Percentiles rank a stretch among this genome's conserved stretches.
These are phyloP conservation scores for Brassica rapa DNA, from an alignment of 345 rosid species.

Conservation along the genomic window DNA sequence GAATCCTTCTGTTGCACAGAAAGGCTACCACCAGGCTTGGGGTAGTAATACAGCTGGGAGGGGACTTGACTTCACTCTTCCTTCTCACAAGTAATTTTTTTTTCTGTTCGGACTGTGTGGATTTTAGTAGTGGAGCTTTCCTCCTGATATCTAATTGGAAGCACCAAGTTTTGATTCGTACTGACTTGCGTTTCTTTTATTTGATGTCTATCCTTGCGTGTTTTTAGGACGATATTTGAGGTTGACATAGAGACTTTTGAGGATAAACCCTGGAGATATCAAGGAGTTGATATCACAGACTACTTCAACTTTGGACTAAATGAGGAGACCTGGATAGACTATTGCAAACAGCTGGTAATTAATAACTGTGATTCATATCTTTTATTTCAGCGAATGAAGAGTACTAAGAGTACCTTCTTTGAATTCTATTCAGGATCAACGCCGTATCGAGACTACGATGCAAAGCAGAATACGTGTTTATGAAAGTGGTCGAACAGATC, in stretches of 20 bases:
- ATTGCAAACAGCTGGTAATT: conserved; percentile 93
- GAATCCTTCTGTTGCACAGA: conserved; percentile 68
- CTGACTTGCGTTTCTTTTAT: conserved; percentile 19
- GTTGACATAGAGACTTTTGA: conserved; percentile 92
- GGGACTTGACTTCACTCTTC: conserved; percentile 90
- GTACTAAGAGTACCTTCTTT: conserved; percentile 32
- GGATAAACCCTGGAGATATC: conserved; percentile 97
- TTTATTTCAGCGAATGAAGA: conserved; percentile 29
- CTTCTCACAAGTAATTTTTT: conserved; percentile 85
- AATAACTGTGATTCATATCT: conserved; percentile 28
- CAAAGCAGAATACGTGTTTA: conserved; percentile 99
- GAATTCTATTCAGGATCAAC: conserved; percentile 69
- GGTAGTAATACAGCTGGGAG: conserved; percentile 72
- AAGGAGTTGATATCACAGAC: conserved; percentile 71
- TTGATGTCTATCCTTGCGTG: conserved; percentile 11
- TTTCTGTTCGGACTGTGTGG: conserved; percentile 24
- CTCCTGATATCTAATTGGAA: no score
- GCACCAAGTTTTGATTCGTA: neutral
- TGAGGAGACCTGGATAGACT: conserved; percentile 99
- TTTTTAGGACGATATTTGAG: conserved; percentile 91
- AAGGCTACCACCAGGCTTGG: conserved; percentile 73
- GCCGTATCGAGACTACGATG: conserved; percentile 87
- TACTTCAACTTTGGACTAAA: conserved; percentile 93
- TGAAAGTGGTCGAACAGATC: conserved; percentile 92
- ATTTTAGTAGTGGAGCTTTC: neutral